Evolutionary conservation across 2,329 filamentous ascomycete species (phyloP).

Genomic region (Ploettnerulaceae sp.): DNA sequence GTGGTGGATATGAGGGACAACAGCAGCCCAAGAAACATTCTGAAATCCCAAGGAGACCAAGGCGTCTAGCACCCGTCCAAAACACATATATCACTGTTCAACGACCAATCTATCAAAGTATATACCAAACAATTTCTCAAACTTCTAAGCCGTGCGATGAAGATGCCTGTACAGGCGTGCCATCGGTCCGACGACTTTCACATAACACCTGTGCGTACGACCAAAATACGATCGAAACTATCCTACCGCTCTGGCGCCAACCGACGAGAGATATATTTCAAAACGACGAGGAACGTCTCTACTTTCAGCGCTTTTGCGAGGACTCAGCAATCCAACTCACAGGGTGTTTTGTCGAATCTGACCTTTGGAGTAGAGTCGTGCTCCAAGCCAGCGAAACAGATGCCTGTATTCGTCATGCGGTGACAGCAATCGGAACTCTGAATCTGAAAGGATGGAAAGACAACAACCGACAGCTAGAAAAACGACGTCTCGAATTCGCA

Average conservation of each 20-base stretch:
- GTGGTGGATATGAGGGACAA: neutral
- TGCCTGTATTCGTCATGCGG: slow-evolving; percentile 14
- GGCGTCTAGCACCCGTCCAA: neutral
- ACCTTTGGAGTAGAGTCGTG: slow-evolving; percentile 15
- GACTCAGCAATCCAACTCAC: slow-evolving; percentile 14
- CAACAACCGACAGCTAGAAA: neutral
- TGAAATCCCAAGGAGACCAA: neutral
- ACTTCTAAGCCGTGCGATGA: neutral
- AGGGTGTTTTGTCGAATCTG: slow-evolving; percentile 8
- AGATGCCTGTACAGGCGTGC: too few relatives aligned
- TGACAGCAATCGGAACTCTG: slow-evolving; percentile 18
- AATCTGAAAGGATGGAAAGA: slow-evolving; percentile 1
- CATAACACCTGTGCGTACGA: too few relatives aligned
- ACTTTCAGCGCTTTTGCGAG: slow-evolving; percentile 19
- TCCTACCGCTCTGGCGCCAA: neutral
- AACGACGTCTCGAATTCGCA: slow-evolving; percentile 5
- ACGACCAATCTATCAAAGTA: neutral
- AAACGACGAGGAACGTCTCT: slow-evolving; percentile 15
- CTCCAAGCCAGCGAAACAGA: slow-evolving; percentile 17
- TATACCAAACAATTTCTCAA: neutral
- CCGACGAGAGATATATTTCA: slow-evolving; percentile 1
- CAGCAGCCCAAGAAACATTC: neutral
- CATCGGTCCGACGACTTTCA: too few relatives aligned
- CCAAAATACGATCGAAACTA: neutral
- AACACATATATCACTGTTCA: slow-evolving; percentile 1